Base-by-base conservation (phyloP, 257 asterid genomes). In the Leonotis leonurus region DNA sequence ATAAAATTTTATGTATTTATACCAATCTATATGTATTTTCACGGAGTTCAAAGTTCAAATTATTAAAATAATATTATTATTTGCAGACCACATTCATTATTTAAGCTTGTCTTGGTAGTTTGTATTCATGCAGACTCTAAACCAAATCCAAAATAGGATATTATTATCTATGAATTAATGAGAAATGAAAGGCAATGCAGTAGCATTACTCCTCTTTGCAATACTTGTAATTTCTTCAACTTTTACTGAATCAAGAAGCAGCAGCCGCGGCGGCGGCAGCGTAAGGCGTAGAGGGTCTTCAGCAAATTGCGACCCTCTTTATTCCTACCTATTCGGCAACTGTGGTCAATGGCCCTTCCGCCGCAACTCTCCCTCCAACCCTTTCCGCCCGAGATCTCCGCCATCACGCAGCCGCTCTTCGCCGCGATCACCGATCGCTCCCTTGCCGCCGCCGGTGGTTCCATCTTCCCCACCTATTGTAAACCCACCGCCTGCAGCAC, bases 271-370 rank as follows among this genome's bases (percentile, higher is more conserved):
- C 29, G 25, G 84, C 27, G 52, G 78, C 1, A 68, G 84, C 6
- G n/a, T 72, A 16, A 32, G 72, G 36, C 5, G 60, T 4, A 53
- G 80, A 37, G 60, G 73, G 27, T 12, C 67, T 22, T 16, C 83
- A 35, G 55, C 78, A 11, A 78, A 71, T 60, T 82, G 88, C 50
- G 85, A 82, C 51, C 85, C 88, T 43, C 62, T 82, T 18, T 82
- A 20, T 55, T 45, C 13, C 0, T 82, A 57, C 60, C 63, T 79
- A 21, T 82, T 73, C 56, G 83, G 73, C 17, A 72, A 3, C 50
- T 82, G 88, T 56, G 83, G 83, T 6, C 81, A 62, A 49, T 82
- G 83, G 83, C 83, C 88, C 1, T 82, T 82, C 25, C 49, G 65
- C 1, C 79, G 75, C 5, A 36, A 32, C 62, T 72, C 81, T 0